Conservation (phyloP, 192 early-diverging fungal genomes). For the Oehlia diaphana region DNA sequence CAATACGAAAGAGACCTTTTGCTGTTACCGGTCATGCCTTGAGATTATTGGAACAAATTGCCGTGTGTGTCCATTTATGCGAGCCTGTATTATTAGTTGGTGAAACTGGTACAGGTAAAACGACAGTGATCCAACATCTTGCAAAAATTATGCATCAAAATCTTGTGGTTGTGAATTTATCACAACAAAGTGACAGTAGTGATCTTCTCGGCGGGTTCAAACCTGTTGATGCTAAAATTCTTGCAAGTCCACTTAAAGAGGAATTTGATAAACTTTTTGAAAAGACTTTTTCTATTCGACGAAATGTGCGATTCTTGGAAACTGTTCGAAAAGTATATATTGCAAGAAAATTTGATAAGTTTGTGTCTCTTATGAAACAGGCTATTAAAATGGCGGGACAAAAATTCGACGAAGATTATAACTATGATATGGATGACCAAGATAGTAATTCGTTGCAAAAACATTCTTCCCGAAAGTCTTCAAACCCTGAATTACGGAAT, state of each 20-base stretch:
- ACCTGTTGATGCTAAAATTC: constrained; percentile 80
- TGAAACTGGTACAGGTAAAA: constrained; percentile 98
- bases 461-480: constrained; percentile 34
- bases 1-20: constrained; percentile 60
- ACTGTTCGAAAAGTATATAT: constrained; percentile 68
- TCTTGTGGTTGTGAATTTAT: constrained; percentile 93
- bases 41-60: constrained; percentile 83
- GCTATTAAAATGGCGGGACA: constrained; percentile 80
- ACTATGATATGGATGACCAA: constrained; percentile 34
- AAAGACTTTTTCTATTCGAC: constrained; percentile 83
- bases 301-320: constrained; percentile 86
- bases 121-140: constrained; percentile 90
- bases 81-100: constrained; percentile 92
- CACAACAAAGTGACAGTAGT: constrained; percentile 92
- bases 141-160: constrained; percentile 73
- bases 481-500: constrained; percentile 48
- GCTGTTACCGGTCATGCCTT: constrained; percentile 83
- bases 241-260: constrained; percentile 80
- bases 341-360: constrained; percentile 81
- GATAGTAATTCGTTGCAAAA: constrained; percentile 37
- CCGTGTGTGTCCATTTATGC: constrained; percentile 72
- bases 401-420: constrained; percentile 47
- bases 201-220: constrained; percentile 98
- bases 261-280: constrained; percentile 86
- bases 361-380: constrained; percentile 72